Evolutionary conservation across 2,329 filamentous ascomycete species (phyloP).

Genomic region (Trichoderma koningiopsis): DNA sequence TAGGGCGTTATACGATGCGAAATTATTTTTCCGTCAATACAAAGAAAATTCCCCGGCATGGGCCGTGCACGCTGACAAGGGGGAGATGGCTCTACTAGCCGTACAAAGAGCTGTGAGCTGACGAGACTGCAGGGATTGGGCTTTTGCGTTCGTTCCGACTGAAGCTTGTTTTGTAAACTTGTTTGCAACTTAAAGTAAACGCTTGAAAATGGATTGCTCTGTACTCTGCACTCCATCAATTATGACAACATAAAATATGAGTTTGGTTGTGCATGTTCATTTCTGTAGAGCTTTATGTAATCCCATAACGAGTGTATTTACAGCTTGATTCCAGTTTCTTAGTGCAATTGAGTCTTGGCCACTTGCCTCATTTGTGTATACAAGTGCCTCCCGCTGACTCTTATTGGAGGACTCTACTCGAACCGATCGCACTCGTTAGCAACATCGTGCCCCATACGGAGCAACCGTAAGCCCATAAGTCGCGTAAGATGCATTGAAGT

Average conservation of each 20-base stretch:
- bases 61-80: not conserved
- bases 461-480: not conserved
- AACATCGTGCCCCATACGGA: not conserved
- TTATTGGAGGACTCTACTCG: not conserved
- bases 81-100: not conserved
- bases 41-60: not conserved
- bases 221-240: rapidly evolving
- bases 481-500: not conserved
- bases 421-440: not conserved
- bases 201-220: not conserved
- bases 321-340: not conserved
- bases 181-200: not conserved
- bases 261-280: not conserved
- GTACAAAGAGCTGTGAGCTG: not conserved
- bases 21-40: slow-evolving; percentile 21
- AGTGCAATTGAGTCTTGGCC: not conserved
- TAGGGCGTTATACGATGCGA: slow-evolving; percentile 17
- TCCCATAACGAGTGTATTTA: not conserved
- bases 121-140: not conserved
- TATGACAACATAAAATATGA: not conserved
- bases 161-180: slow-evolving; percentile 3
- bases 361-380: not conserved
- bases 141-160: not conserved
- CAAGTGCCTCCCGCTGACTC: not conserved
- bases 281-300: not conserved